A percentile compares a stretch with the other conserved stretches of the same genome.
Evolutionary conservation across 1,284 basidiomycete species (phyloP).

Genomic region (Moniliophthora roreri): DNA sequence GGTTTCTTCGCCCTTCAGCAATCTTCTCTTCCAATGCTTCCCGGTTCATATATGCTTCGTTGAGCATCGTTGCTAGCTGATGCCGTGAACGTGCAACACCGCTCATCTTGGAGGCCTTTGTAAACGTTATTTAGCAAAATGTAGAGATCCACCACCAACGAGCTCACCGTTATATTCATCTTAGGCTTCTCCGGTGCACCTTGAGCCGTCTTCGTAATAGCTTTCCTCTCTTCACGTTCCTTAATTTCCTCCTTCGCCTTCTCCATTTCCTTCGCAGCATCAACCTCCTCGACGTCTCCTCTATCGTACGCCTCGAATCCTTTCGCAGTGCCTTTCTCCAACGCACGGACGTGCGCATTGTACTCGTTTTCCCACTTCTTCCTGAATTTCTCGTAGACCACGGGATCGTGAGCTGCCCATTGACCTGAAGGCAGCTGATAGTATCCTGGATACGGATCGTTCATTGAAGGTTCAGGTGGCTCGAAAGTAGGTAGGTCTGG

Average conservation of each 20-base stretch:
- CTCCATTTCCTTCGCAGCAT: conserved; percentile 73
- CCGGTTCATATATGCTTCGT: conserved; percentile 76
- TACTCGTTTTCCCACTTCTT: conserved; percentile 72
- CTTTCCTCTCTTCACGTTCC: conserved; percentile 72
- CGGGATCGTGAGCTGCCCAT: conserved; percentile 78
- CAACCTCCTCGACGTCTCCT: conserved; percentile 57
- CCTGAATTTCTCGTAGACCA: conserved; percentile 74
- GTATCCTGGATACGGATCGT: conserved; percentile 86
- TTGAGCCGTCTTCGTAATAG: conserved; percentile 57
- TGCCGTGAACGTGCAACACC: conserved; percentile 69
- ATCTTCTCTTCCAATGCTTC: conserved; percentile 78
- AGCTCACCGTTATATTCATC: conserved; percentile 70
- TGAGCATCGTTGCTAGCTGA: conserved; percentile 73
- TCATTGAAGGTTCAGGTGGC: conserved; percentile 72
- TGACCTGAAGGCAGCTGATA: conserved; percentile 80
- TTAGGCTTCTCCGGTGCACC: conserved; percentile 58
- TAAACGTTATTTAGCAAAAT: conserved; percentile 7
- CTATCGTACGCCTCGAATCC: conserved; percentile 65
- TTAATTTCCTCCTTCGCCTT: conserved; percentile 67
- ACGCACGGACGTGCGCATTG: conserved; percentile 62
- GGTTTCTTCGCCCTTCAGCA: conserved; percentile 74
- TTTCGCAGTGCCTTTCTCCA: conserved; percentile 65
- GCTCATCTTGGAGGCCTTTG: conserved; percentile 67
- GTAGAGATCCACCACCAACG: conserved; percentile 1
- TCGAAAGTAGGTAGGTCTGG: conserved; percentile 69